phyloP scores from a whole-genome alignment of 2,329 filamentous ascomycete genomes.

The Trichophyton mentagrophytes region DNA sequence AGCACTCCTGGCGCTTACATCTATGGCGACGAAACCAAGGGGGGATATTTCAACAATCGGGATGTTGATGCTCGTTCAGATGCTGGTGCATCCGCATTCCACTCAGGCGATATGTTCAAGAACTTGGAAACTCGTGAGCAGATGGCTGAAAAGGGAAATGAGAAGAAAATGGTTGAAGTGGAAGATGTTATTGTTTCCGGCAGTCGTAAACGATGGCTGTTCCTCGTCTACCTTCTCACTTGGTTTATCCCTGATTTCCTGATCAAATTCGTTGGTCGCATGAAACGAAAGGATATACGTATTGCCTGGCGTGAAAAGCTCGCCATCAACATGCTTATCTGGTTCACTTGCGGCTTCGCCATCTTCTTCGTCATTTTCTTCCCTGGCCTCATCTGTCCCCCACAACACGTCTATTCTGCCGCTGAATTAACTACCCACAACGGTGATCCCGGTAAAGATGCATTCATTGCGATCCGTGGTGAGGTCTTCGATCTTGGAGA shows the following conservation, averaged over 20 bases:
- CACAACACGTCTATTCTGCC: constrained; percentile 72
- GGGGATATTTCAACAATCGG: constrained; percentile 66
- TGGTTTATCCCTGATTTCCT: constrained; percentile 78
- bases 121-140: constrained; percentile 88
- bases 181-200: constrained; percentile 67
- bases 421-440: constrained; percentile 61
- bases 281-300: constrained; percentile 84
- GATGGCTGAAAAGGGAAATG: constrained; percentile 89
- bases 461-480: constrained; percentile 75
- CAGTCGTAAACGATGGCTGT: constrained; percentile 82
- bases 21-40: constrained; percentile 60
- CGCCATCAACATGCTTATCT: constrained; percentile 96
- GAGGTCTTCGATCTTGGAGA: constrained; percentile 70
- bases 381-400: constrained; percentile 78
- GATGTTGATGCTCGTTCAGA: constrained; percentile 81
- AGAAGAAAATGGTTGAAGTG: constrained; percentile 79
- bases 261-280: constrained; percentile 63
- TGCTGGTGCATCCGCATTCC: constrained; percentile 79
- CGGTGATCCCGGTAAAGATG: constrained; percentile 51
- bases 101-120: constrained; percentile 93
- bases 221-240: constrained; percentile 69
- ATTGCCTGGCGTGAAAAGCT: constrained; percentile 94
- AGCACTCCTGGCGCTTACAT: constrained; percentile 46
- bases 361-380: constrained; percentile 87
- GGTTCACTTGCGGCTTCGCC: constrained; percentile 64